Evolutionary conservation across 805 yeast genomes (phyloP).

Genomic region (Suhomyces tanzawaensis): DNA sequence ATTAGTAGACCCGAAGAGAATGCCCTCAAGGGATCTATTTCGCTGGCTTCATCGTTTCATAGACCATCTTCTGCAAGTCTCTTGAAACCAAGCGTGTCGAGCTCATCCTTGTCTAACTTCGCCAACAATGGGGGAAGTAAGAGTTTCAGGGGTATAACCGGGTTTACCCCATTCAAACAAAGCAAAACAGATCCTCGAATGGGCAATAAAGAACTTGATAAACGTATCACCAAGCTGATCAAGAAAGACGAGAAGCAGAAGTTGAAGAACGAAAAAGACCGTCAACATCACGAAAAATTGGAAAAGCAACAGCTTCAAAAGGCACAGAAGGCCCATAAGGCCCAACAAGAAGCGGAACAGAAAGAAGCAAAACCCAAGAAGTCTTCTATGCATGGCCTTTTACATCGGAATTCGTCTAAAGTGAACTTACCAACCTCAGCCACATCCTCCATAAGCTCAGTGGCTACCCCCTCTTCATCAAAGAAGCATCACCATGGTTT

Average conservation of each 20-base stretch:
- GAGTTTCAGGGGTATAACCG: conserved; percentile 24
- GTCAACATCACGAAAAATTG: conserved; percentile 17
- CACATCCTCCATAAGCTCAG: not conserved
- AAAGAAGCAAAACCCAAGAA: not conserved
- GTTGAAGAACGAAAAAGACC: conserved; percentile 14
- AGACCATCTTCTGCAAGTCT: conserved; percentile 1
- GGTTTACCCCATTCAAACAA: conserved; percentile 32
- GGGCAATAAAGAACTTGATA: conserved; percentile 30
- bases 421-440: not conserved
- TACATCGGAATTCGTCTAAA: not conserved
- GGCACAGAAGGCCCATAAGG: conserved; percentile 10
- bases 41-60: not conserved
- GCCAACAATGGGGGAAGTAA: not conserved
- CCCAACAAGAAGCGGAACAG: conserved; percentile 8
- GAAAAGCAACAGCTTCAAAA: conserved; percentile 17
- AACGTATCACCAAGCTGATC: conserved; percentile 29
- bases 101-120: conserved; percentile 7
- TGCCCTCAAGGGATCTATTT: conserved; percentile 1
- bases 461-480: not conserved
- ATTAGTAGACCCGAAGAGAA: not conserved
- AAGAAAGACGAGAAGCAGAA: conserved; percentile 30
- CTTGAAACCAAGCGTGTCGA: conserved; percentile 10
- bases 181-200: conserved; percentile 19
- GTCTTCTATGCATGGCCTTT: not conserved
- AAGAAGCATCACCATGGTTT: conserved; percentile 2